Evolutionary conservation across 331 rosid genomes (phyloP).

Genomic region (Quercus tomentella): DNA sequence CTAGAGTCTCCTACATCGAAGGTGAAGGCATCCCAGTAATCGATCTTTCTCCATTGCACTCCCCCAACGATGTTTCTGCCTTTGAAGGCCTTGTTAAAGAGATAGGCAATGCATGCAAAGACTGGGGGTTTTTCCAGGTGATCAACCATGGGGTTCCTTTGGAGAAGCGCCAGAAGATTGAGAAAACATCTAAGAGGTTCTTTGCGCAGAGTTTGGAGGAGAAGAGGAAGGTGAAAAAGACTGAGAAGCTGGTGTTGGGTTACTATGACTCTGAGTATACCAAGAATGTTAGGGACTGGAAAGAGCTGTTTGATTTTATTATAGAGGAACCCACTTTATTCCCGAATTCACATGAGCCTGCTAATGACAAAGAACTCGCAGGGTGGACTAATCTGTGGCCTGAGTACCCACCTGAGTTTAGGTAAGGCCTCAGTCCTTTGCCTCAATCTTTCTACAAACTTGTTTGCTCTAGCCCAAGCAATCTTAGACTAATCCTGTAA

Average conservation of each 20-base stretch:
- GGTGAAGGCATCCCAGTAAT: conserved; percentile 49
- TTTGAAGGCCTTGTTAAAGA: conserved; percentile 27
- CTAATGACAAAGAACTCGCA: conserved; percentile 21
- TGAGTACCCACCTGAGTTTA: conserved; percentile 25
- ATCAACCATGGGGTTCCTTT: conserved; percentile 56
- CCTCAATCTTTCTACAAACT: too few species aligned
- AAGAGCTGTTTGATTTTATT: conserved; percentile 56
- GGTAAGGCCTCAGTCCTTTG: too few species aligned
- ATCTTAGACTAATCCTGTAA: too few species aligned
- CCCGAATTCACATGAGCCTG: conserved; percentile 31
- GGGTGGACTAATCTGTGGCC: conserved; percentile 51
- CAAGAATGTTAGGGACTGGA: conserved; percentile 78
- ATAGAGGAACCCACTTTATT: conserved; percentile 41
- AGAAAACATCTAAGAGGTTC: conserved; percentile 35
- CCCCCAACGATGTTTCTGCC: background rate
- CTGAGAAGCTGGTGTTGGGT: conserved; percentile 20
- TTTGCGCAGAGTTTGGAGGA: conserved; percentile 60
- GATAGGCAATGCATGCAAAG: conserved; percentile 51
- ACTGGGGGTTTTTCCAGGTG: conserved; percentile 83
- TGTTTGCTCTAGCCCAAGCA: too few species aligned
- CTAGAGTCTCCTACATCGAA: conserved; percentile 17
- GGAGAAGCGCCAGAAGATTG: conserved; percentile 27
- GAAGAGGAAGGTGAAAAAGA: conserved; percentile 48
- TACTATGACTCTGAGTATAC: conserved; percentile 59
- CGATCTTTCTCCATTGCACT: conserved; percentile 44